phyloP scores from a whole-genome alignment of 2,329 filamentous ascomycete species.

The Colletotrichum simmondsii region DNA sequence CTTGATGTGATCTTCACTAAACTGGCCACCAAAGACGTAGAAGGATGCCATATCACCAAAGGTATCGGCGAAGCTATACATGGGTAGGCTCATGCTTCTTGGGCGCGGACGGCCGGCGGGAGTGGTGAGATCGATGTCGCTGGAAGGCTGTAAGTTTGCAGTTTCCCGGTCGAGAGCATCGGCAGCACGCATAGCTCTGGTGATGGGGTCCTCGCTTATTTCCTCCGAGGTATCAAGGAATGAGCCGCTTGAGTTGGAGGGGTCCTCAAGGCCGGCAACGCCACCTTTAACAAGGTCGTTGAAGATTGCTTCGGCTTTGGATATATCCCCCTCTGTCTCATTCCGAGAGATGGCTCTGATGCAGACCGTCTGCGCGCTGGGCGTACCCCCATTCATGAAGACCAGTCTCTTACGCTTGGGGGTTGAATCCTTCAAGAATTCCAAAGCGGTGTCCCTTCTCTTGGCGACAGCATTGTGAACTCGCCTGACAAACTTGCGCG shows the following conservation, averaged over 20 bases:
- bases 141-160: conserved; percentile 61
- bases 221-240: conserved; percentile 15
- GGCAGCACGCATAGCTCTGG: conserved; percentile 67
- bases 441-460: conserved; percentile 59
- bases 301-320: conserved; percentile 63
- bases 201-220: conserved; percentile 58
- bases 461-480: conserved; percentile 61
- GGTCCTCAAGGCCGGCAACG: conserved; percentile 48
- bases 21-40: conserved; percentile 56
- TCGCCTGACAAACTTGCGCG: conserved; percentile 53
- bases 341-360: conserved; percentile 64
- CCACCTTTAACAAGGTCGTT: conserved; percentile 62
- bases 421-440: conserved; percentile 61
- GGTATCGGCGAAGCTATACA: conserved; percentile 56
- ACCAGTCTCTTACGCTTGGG: conserved; percentile 63
- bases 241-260: conserved; percentile 14
- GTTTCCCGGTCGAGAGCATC: conserved; percentile 68
- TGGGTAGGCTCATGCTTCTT: conserved; percentile 61
- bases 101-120: conserved; percentile 49
- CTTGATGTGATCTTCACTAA: background rate
- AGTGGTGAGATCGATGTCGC: conserved; percentile 59
- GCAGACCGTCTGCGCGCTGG: conserved; percentile 64
- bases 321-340: conserved; percentile 59
- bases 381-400: conserved; percentile 69
- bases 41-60: conserved; percentile 58